Percentiles rank a stretch among this genome's conserved stretches.
phyloP scores from a whole-genome alignment of 1,139 yeast genomes.

The Pichia cactophila region DNA sequence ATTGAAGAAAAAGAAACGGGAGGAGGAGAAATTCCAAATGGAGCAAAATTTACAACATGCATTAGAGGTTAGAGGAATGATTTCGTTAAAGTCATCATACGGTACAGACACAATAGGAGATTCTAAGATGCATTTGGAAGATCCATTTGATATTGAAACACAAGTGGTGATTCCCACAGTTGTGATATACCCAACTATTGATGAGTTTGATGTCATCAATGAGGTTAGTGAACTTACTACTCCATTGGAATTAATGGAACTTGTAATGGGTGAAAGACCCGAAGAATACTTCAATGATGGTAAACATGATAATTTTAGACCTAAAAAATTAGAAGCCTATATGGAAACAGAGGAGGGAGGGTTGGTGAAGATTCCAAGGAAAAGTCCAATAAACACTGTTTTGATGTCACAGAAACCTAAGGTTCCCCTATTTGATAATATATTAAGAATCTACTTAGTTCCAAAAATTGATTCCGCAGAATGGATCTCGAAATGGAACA shows the following conservation, averaged over 20 bases:
- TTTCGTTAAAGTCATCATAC: constrained; percentile 39
- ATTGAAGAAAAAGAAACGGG: constrained; percentile 19
- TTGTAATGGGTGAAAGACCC: constrained; percentile 52
- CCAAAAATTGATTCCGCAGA: constrained; percentile 60
- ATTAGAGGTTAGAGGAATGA: constrained; percentile 46
- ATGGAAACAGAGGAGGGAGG: constrained; percentile 86
- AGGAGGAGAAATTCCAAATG: constrained; percentile 30
- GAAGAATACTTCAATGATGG: constrained; percentile 65
- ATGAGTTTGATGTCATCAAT: constrained; percentile 77
- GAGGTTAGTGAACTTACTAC: constrained; percentile 66
- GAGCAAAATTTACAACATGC: constrained; percentile 43
- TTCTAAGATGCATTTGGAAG: constrained; percentile 52
- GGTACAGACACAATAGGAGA: constrained; percentile 46
- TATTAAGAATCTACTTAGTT: constrained; percentile 68
- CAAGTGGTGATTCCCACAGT: constrained; percentile 75
- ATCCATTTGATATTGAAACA: constrained; percentile 66
- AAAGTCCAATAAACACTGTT: constrained; percentile 56
- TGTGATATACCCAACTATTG: constrained; percentile 74
- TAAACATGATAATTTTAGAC: constrained; percentile 50
- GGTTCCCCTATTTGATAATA: constrained; percentile 72
- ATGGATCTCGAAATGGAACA: constrained; percentile 67
- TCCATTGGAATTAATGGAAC: constrained; percentile 48
- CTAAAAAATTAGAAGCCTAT: constrained; percentile 58
- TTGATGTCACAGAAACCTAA: constrained; percentile 55
- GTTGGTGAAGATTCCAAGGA: constrained; percentile 76